A percentile compares a stretch with the other conserved stretches of the same genome.
phyloP scores from a whole-genome alignment of 139 green algal genomes.

The Picochlorum costavermella region DNA sequence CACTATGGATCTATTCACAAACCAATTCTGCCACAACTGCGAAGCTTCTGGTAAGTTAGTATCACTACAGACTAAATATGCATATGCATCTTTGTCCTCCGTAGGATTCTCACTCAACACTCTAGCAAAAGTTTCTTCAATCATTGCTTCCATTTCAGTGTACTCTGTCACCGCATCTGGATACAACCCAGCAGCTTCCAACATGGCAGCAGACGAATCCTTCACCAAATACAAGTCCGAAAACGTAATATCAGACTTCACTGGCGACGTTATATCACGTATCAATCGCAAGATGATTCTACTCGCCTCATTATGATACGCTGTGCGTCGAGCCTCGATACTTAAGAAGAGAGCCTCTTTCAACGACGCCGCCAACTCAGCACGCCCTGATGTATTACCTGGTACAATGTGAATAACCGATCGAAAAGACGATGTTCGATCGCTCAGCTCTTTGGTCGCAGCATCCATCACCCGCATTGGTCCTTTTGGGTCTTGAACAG shows the following conservation, averaged over 20 bases:
- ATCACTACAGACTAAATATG: no score
- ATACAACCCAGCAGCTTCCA: slow-evolving; percentile 28
- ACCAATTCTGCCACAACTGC: neutral
- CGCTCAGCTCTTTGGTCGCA: slow-evolving; percentile 57
- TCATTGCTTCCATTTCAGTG: slow-evolving; percentile 75
- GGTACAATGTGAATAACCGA: neutral
- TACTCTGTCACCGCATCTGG: slow-evolving; percentile 80
- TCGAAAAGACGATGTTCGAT: slow-evolving; percentile 8
- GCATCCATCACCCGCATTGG: slow-evolving; percentile 45
- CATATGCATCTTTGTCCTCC: neutral
- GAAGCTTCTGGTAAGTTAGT: neutral
- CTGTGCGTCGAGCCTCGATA: slow-evolving; percentile 65
- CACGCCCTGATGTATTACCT: neutral
- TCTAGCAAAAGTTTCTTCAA: slow-evolving; percentile 42
- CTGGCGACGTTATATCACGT: neutral
- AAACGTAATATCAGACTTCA: slow-evolving; percentile 36
- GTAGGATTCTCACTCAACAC: neutral
- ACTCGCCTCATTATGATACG: slow-evolving; percentile 67
- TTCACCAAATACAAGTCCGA: slow-evolving; percentile 74
- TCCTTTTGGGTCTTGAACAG: slow-evolving; percentile 24
- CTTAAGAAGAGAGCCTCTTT: slow-evolving; percentile 46
- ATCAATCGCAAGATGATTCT: neutral
- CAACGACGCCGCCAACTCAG: slow-evolving; percentile 21
- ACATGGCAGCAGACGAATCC: slow-evolving; percentile 50
- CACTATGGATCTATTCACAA: slow-evolving; percentile 6